Base-by-base conservation (phyloP, 1,284 basidiomycete genomes). In the Clitocybe nebularis region DNA sequence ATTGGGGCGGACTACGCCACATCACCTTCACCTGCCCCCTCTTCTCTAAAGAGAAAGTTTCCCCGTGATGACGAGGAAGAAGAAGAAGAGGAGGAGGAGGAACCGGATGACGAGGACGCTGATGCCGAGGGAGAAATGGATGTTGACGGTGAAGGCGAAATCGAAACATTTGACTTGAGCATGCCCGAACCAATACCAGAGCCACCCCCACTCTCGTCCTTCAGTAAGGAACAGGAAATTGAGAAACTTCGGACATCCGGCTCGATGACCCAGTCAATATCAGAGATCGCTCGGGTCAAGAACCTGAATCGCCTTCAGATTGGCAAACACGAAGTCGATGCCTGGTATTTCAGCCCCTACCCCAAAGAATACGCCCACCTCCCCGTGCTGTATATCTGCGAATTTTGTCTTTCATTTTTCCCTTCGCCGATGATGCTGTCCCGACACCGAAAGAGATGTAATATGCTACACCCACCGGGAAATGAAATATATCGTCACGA, bases 261-360 rank as follows among this genome's bases (percentile, higher is more conserved):
- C 9, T 96, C 93, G 22, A 99, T 99, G 95, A 99, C 95, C 0
- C 96, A 99, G 68, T 93, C 91, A 34, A 89, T 97, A 49, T 94
- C 91, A 44, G 96, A 99, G 68, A 87, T 99, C 48, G 89, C 95
- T 10, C 82, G 96, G 29, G 96, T 99, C 57, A 99, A 99, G 75
- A 99, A 99, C 63, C 74, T 99, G 53, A 96, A 99, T 68, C 84
- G 89, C 50, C 78, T 99, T 35, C 93, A 95, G 63, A 99, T 99
- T 56, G 96, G 96, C 49, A 85, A 83, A 63, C 85, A 95, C 68
- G 92, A 97, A 68, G 89, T 99, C 55, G 94, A 99, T 58, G 87
- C 94, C 6, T 99, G 96, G 96, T 99, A 99, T 70, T 99, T 99
- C 73, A 93, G 90, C 57, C 95, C 96, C 4, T 99, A 99, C 69